Conservation (phyloP, 495 filamentous ascomycete genomes). For the Elaphomyces granulatus region DNA sequence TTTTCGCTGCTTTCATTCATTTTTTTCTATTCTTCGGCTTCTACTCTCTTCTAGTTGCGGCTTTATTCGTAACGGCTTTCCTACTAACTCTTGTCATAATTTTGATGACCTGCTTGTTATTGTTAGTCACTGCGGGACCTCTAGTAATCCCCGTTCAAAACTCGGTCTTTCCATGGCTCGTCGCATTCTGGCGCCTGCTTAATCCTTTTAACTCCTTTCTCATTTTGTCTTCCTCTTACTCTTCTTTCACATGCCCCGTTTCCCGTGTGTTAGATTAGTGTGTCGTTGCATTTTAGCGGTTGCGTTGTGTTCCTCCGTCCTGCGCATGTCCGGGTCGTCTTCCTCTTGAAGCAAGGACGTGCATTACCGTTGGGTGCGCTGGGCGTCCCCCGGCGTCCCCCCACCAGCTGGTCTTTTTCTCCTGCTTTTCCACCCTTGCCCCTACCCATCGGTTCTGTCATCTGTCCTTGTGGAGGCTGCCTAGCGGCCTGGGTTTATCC, state of each 20-base stretch:
- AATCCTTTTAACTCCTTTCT: neutral
- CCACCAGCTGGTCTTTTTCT: slow-evolving; percentile 24
- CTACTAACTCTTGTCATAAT: neutral
- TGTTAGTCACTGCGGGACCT: too few relatives aligned
- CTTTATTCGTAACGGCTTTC: neutral
- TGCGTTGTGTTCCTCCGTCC: neutral
- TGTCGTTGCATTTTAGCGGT: slow-evolving; percentile 5
- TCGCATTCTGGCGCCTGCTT: slow-evolving; percentile 1
- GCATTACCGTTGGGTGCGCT: too few relatives aligned
- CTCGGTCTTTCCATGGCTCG: slow-evolving; percentile 10
- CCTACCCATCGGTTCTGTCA: too few relatives aligned
- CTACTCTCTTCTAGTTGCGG: neutral
- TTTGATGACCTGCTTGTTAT: neutral
- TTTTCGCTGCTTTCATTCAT: slow-evolving; percentile 2
- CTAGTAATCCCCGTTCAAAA: slow-evolving; percentile 3
- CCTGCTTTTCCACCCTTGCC: too few relatives aligned
- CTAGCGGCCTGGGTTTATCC: too few relatives aligned
- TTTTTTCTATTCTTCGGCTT: neutral
- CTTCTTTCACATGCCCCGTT: neutral
- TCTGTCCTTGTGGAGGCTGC: too few relatives aligned
- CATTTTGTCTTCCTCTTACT: neutral
- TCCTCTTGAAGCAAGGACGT: slow-evolving; percentile 9
- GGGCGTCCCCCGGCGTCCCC: neutral
- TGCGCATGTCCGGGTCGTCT: neutral
- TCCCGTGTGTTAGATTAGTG: neutral